Evolutionary conservation across 2,329 filamentous ascomycete genomes (phyloP).

Genomic region (Botrytis squamosa): DNA sequence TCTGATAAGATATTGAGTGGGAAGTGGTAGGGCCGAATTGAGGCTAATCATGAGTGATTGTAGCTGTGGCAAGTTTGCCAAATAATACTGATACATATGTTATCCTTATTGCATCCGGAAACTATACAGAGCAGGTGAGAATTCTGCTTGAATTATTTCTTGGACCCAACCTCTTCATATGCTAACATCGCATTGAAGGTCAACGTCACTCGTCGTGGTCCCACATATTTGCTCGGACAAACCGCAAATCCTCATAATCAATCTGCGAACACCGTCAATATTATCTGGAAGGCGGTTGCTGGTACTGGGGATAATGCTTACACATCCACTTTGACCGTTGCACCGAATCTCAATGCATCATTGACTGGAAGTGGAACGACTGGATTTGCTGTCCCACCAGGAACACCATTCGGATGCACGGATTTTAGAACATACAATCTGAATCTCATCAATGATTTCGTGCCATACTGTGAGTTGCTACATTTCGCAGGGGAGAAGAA

Average conservation of each 20-base stretch:
- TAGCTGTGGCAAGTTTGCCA: constrained; percentile 33
- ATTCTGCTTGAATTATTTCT: background rate
- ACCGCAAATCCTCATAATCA: constrained; percentile 32
- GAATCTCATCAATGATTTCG: constrained; percentile 61
- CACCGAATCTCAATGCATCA: constrained; percentile 61
- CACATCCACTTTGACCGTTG: constrained; percentile 60
- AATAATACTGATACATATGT: constrained; percentile 42
- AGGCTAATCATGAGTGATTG: constrained; percentile 18
- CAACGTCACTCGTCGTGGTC: constrained; percentile 61
- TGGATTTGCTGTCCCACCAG: constrained; percentile 57
- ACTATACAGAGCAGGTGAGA: constrained; percentile 52
- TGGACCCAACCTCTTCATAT: background rate
- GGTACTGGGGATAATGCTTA: constrained; percentile 58
- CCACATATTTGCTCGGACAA: constrained; percentile 61
- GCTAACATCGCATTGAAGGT: constrained; percentile 49
- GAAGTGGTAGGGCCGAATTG: background rate
- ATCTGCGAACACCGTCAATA: constrained; percentile 49
- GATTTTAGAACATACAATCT: constrained; percentile 68
- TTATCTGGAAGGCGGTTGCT: constrained; percentile 58
- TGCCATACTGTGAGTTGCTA: constrained; percentile 39
- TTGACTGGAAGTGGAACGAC: constrained; percentile 61
- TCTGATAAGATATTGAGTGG: background rate
- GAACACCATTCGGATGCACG: constrained; percentile 61
- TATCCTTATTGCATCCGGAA: constrained; percentile 60
- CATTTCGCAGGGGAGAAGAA: background rate